Evolutionary conservation across 2,329 filamentous ascomycete species (phyloP).

Genomic region (Cercospora sp.): DNA sequence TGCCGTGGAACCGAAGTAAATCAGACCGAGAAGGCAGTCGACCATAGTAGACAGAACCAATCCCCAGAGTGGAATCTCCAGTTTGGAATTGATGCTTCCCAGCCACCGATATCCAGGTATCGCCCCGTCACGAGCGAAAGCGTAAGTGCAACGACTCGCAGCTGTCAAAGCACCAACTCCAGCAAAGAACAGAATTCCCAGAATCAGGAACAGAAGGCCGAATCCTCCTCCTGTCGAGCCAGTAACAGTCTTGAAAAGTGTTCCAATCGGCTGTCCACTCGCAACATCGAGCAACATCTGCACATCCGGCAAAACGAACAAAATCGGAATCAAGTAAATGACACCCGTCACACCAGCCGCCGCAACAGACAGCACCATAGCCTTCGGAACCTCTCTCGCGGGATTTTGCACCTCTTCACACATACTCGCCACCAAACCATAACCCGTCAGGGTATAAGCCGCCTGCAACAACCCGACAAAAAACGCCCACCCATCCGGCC

Average conservation of each 20-base stretch:
- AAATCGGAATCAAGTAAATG: constrained; percentile 69
- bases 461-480: constrained; percentile 70
- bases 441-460: constrained; percentile 62
- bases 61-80: constrained; percentile 70
- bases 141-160: constrained; percentile 69
- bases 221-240: constrained; percentile 73
- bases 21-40: constrained; percentile 70
- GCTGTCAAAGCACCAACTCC: constrained; percentile 74
- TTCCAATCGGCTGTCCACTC: constrained; percentile 73
- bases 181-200: constrained; percentile 75
- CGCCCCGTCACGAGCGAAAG: constrained; percentile 71
- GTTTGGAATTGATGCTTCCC: constrained; percentile 59
- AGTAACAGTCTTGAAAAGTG: constrained; percentile 73
- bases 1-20: constrained; percentile 75
- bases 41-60: constrained; percentile 67
- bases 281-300: constrained; percentile 62
- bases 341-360: constrained; percentile 66
- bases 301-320: constrained; percentile 73
- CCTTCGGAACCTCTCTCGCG: constrained; percentile 67
- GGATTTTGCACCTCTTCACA: constrained; percentile 72
- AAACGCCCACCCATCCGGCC: constrained; percentile 69
- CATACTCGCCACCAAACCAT: constrained; percentile 71
- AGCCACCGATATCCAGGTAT: constrained; percentile 50
- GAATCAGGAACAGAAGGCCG: constrained; percentile 70
- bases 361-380: constrained; percentile 68